These are phyloP conservation scores for Botrytis fragariae DNA, from an alignment of 2,329 filamentous ascomycete genomes.

Conservation along the genomic window DNA sequence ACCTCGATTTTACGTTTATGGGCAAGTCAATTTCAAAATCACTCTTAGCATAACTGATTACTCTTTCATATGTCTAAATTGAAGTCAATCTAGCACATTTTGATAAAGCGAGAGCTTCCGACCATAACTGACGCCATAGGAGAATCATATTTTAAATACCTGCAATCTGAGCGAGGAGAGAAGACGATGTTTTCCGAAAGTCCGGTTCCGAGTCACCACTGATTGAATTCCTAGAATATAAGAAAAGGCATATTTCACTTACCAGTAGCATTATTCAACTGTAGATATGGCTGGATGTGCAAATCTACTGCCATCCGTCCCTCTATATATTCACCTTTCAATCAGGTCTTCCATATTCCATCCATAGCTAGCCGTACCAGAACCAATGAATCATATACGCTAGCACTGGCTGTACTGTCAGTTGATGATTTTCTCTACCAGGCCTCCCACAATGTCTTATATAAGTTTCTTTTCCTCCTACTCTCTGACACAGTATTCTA, in stretches of 20 bases:
- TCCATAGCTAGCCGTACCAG: not conserved
- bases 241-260: not conserved
- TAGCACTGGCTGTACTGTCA: not conserved
- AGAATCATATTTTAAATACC: not conserved
- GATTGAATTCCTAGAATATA: not conserved
- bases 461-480: too few species aligned
- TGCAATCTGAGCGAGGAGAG: too few species aligned
- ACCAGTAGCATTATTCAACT: not conserved
- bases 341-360: not conserved
- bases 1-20: too few species aligned
- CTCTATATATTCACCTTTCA: not conserved
- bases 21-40: not conserved
- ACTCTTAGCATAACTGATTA: too few species aligned
- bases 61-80: not conserved
- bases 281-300: not conserved
- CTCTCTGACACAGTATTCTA: not conserved
- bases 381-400: not conserved
- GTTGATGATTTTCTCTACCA: not conserved
- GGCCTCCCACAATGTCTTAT: too few species aligned
- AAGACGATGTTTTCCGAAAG: rapidly evolving
- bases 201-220: not conserved
- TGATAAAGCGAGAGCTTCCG: rapidly evolving
- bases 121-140: not conserved
- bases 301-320: not conserved
- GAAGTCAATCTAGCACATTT: not conserved